Base-by-base conservation (phyloP, 192 early-diverging fungal species). In the Obelidium mucronatum region DNA sequence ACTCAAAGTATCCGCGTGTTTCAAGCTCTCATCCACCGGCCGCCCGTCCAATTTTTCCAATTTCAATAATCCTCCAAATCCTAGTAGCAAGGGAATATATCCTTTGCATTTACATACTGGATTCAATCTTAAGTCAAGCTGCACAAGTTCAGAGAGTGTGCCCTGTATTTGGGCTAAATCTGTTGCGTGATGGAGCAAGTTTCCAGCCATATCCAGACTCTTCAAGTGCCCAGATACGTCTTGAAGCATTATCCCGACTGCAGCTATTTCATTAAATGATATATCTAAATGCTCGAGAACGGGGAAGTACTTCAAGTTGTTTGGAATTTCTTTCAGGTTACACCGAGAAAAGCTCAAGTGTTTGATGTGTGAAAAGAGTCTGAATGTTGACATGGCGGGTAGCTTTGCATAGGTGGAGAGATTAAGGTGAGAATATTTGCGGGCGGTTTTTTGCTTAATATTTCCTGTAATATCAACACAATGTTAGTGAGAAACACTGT, bases 81-180 rank as follows among this genome's bases (percentile, higher is more conserved):
- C 72, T 39, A 74, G 40, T 11, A 63, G 22, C 13, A 74, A 37
- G 1, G 28, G 44, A 28, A 68, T 37, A 80, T 84, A 82, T 17
- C 82, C 79, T 66, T 84, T 85, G 30, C 62, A 53, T 44, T 77
- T 65, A 58, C 78, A 77, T 22, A 88, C 74, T 3, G 79, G 83
- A 40, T 87, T 88, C 70, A 87, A 80, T 17, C 85, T 36, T 15
- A 82, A 44, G 65, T 85, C 87, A 31, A 88, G 59, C 1, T 22
- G n/a, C 6, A 53, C 54, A 15, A 83, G 73, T 3, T 63, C 59
- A 28, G 15, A 36, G 5, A 67, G 28, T 17, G 36, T 28, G 17
- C 55, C 71, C 28, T 62, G 62, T 19, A 82, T 53, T 5, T 76
- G 40, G 11, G 19, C 35, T 6, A 85, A 37, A 19, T 64, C 44